A percentile compares a stretch with the other conserved stretches of the same genome.
Evolutionary conservation across 306 rosid genomes (phyloP).

Genomic region (Castanea crenata): DNA sequence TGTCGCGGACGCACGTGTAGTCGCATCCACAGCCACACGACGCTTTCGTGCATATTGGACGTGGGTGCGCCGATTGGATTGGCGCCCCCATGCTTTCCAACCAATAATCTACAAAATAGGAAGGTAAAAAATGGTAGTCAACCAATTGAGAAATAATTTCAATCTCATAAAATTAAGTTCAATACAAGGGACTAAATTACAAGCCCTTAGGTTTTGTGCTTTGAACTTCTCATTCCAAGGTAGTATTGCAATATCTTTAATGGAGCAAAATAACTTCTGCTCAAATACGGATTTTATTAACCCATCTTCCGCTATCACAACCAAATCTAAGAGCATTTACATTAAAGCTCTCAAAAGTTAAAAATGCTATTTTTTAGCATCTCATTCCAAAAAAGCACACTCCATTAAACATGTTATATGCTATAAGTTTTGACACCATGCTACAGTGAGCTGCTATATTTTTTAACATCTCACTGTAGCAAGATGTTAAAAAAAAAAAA

Average conservation of each 20-base stretch:
- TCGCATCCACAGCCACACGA: too few relatives aligned
- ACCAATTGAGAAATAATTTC: neutral
- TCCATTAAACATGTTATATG: too few relatives aligned
- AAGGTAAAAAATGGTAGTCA: conserved; percentile 8
- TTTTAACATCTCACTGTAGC: too few relatives aligned
- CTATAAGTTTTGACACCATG: too few relatives aligned
- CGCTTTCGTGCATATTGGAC: too few relatives aligned
- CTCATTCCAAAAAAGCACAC: too few relatives aligned
- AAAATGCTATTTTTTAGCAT: too few relatives aligned
- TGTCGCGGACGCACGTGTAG: too few relatives aligned
- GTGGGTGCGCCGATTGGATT: too few relatives aligned
- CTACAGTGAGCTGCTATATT: too few relatives aligned
- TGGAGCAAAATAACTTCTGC: conserved; percentile 84
- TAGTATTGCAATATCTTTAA: conserved; percentile 77
- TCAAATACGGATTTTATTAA: conserved; percentile 75
- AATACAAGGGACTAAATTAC: neutral
- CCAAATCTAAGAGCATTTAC: conserved; percentile 48
- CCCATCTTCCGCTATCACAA: conserved; percentile 70
- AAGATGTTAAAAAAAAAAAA: too few relatives aligned
- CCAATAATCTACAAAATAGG: conserved; percentile 41
- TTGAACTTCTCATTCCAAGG: conserved; percentile 75
- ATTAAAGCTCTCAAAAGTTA: too few relatives aligned
- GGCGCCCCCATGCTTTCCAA: conserved; percentile 14
- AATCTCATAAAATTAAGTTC: neutral
- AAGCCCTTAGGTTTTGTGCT: conserved; percentile 53